Percentiles rank a stretch among this genome's conserved stretches.
phyloP scores from a whole-genome alignment of 306 rosid species.

The Fragaria vesca region DNA sequence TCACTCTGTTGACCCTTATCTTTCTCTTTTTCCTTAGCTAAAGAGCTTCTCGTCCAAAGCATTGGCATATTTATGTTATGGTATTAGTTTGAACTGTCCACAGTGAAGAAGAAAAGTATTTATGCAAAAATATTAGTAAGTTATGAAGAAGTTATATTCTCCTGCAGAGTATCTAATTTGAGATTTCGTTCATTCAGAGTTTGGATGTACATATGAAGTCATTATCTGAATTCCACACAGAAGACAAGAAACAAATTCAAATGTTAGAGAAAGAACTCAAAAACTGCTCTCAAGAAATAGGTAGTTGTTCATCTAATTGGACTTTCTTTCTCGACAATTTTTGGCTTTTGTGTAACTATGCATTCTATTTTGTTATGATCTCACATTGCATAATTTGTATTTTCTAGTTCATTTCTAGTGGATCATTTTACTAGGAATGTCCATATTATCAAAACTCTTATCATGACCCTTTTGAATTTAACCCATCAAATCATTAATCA shows the following conservation, averaged over 20 bases:
- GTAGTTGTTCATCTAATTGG: slow-evolving; percentile 31
- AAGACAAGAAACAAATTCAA: slow-evolving; percentile 62
- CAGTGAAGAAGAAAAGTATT: neutral
- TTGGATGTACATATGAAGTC: slow-evolving; percentile 55
- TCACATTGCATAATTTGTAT: neutral
- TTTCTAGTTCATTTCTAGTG: neutral
- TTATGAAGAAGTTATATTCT: slow-evolving; percentile 8
- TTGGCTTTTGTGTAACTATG: neutral
- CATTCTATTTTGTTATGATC: neutral
- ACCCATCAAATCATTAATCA: slow-evolving; percentile 32
- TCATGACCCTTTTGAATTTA: slow-evolving; percentile 16
- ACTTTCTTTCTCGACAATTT: neutral
- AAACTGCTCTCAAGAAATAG: slow-evolving; percentile 90
- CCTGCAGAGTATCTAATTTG: slow-evolving; percentile 23
- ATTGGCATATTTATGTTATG: neutral
- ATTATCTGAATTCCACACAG: slow-evolving; percentile 44
- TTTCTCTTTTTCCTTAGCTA: neutral
- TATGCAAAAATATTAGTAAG: neutral
- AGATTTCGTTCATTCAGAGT: slow-evolving; percentile 46
- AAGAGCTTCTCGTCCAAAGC: neutral
- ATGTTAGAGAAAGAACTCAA: slow-evolving; percentile 65
- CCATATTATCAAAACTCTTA: neutral
- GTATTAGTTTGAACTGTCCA: neutral
- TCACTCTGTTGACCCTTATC: neutral
- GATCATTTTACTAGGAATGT: neutral